phyloP scores from a whole-genome alignment of 2,329 filamentous ascomycete genomes.

The Coleophoma crateriformis region DNA sequence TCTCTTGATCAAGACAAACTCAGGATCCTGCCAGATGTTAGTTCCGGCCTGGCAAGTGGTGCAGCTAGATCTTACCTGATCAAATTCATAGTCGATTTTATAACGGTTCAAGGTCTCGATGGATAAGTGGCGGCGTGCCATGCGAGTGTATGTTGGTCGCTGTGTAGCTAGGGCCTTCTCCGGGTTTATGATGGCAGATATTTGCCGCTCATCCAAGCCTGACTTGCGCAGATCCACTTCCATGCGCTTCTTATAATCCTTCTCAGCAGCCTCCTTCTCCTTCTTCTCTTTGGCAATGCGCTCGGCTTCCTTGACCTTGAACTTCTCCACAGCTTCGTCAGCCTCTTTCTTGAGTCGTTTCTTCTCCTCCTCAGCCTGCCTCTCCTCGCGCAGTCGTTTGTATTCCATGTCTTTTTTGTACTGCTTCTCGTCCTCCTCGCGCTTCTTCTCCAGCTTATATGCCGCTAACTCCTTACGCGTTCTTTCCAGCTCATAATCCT shows the following conservation, averaged over 20 bases:
- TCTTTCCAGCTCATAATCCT: conserved; percentile 38
- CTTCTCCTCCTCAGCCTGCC: conserved; percentile 32
- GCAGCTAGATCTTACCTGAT: conserved; percentile 38
- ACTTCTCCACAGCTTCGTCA: conserved; percentile 46
- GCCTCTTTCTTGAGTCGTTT: conserved; percentile 44
- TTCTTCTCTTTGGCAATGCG: conserved; percentile 29
- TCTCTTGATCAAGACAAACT: conserved; percentile 67
- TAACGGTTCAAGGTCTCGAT: conserved; percentile 54
- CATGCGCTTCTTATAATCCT: conserved; percentile 39
- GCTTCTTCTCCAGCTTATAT: conserved; percentile 30
- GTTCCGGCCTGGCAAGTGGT: not conserved
- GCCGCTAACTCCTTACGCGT: conserved; percentile 36
- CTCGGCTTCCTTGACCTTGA: conserved; percentile 30
- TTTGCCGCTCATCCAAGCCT: conserved; percentile 53
- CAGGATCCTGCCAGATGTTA: conserved; percentile 51
- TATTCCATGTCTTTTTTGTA: conserved; percentile 32
- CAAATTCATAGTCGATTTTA: conserved; percentile 51
- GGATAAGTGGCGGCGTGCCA: conserved; percentile 55
- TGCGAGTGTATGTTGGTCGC: conserved; percentile 56
- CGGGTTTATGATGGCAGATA: conserved; percentile 53
- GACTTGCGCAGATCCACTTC: conserved; percentile 53
- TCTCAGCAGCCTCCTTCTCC: conserved; percentile 26
- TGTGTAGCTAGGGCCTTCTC: conserved; percentile 36
- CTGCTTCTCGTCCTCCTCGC: conserved; percentile 24
- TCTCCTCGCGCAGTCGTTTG: conserved; percentile 39